Base-by-base conservation (phyloP, 139 green algal species). In the Zygnema circumcarinatum region DNA sequence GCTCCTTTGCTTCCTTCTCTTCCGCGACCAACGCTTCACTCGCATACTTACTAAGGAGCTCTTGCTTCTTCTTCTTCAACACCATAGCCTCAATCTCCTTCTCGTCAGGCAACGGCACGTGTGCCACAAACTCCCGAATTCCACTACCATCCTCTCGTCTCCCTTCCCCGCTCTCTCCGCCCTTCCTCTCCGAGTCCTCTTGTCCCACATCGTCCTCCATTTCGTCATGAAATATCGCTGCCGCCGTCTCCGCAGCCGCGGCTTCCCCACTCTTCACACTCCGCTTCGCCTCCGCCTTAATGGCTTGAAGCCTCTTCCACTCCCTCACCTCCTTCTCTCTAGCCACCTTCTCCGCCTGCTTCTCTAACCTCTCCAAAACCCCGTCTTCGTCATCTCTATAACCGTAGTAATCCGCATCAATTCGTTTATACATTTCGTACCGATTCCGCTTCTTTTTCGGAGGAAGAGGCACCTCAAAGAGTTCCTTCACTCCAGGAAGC, bases 391-490 rank as follows among this genome's bases (percentile, higher is more conserved):
- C 87, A 31, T 91, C 87, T 29, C 87, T 52, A 83, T 89, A 91
- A 33, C 97, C 97, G 72, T 98, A 99, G 90, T 99, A 99, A 87
- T 99, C 97, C 1, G 91, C 94, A 87, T 99, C 93, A 72, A 99
- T 98, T 39, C 88, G 69, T 74, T 95, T 95, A 91, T 95, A 92
- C 94, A 99, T 94, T 81, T 99, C 93, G 36, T 93, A 91, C 7
- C 86, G 31, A 42, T 56, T 74, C 42, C 84, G 32, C 33, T 89
- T 89, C 89, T 91, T 92, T 67, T 85, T 92, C 79, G 69, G 72
- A 40, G 38, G 95, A 38, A 68, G 20, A 25, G 84, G 95, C 87
- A 94, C 96, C 74, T 99, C 96, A 90, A 99, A 99, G 47, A 99
- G 94, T 56, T 91, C 87, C 39, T 52, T 40, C 32, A 91, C 87